Evolutionary conservation across 2,329 filamentous ascomycete genomes (phyloP).

Genomic region (Coniella lustricola): DNA sequence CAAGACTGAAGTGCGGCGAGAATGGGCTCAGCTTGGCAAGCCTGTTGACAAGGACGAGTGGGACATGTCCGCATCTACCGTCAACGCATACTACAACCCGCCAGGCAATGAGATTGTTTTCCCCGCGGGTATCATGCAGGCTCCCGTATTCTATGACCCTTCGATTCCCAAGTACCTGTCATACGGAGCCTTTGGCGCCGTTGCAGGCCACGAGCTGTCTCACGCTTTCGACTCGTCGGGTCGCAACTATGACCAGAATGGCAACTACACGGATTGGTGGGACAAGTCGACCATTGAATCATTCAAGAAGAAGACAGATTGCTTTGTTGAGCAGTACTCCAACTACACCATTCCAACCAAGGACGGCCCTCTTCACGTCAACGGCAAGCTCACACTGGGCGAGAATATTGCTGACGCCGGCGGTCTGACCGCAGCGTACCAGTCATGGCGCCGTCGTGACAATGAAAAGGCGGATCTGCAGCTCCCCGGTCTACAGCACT

Average conservation of each 20-base stretch:
- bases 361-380: slow-evolving; percentile 52
- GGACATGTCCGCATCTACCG: slow-evolving; percentile 52
- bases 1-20: slow-evolving; percentile 37
- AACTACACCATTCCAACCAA: slow-evolving; percentile 52
- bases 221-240: slow-evolving; percentile 65
- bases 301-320: slow-evolving; percentile 53
- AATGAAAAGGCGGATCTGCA: slow-evolving; percentile 41
- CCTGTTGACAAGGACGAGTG: slow-evolving; percentile 55
- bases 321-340: slow-evolving; percentile 61
- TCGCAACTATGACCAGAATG: slow-evolving; percentile 56
- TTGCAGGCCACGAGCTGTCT: slow-evolving; percentile 62
- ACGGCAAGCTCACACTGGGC: slow-evolving; percentile 55
- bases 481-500: slow-evolving; percentile 54
- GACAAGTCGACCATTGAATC: slow-evolving; percentile 49
- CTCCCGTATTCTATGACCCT: slow-evolving; percentile 54
- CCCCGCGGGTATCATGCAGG: slow-evolving; percentile 63
- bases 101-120: slow-evolving; percentile 63
- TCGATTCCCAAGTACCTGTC: slow-evolving; percentile 56
- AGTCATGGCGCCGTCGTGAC: slow-evolving; percentile 57
- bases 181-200: slow-evolving; percentile 62
- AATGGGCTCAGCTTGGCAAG: slow-evolving; percentile 53
- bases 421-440: slow-evolving; percentile 55
- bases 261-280: slow-evolving; percentile 63
- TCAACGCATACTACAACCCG: slow-evolving; percentile 62
- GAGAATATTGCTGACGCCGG: slow-evolving; percentile 70